Conservation (phyloP, 176 grass and related monocot genomes). For the Guadua angustifolia region DNA sequence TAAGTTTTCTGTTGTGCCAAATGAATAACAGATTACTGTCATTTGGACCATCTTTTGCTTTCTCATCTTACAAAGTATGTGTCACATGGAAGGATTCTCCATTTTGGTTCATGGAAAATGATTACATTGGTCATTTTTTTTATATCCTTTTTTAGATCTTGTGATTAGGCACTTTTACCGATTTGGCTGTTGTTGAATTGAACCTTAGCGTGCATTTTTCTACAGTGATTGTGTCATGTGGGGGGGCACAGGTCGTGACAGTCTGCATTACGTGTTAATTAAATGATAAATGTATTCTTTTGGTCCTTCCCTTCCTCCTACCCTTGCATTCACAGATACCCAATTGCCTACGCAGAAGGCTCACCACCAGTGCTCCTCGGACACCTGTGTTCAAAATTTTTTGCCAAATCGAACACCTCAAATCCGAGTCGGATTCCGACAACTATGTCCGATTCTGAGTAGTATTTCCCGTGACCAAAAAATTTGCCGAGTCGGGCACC, state of each 20-base stretch:
- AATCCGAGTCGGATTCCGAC: no score
- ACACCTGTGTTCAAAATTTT: no score
- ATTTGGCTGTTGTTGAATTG: neutral
- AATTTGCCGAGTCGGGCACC: no score
- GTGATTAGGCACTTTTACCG: neutral
- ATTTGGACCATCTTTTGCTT: slow-evolving; percentile 1
- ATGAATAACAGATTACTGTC: neutral
- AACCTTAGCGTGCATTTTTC: slow-evolving; percentile 28
- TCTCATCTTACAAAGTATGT: neutral
- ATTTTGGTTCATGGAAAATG: slow-evolving; percentile 4
- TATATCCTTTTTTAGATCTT: slow-evolving; percentile 23
- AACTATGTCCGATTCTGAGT: no score
- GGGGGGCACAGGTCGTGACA: no score
- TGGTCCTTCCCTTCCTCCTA: neutral
- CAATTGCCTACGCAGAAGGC: neutral
- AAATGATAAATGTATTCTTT: slow-evolving; percentile 1
- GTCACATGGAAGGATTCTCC: neutral
- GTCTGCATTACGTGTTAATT: neutral
- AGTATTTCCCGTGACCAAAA: no score
- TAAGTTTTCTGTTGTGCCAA: neutral
- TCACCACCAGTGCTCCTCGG: neutral
- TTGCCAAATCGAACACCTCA: no score
- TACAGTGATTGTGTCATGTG: neutral
- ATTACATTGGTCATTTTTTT: slow-evolving; percentile 3
- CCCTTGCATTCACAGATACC: neutral